Conservation (phyloP, 768 basidiomycete genomes). For the Auricularia heimuer region DNA sequence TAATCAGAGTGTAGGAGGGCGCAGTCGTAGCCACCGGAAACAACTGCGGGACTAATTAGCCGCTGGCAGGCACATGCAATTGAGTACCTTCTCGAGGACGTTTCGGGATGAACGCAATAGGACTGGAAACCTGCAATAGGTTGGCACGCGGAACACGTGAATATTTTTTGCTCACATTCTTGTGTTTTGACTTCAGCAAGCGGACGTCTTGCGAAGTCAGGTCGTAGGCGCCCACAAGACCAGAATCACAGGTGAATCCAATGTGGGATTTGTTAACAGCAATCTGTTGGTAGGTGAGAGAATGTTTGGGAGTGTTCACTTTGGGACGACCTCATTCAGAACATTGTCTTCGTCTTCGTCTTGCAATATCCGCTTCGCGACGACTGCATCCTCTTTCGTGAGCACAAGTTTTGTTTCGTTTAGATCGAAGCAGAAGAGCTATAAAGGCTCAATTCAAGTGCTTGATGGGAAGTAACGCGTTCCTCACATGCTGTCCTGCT, state of each 20-base stretch:
- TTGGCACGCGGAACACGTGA: constrained; percentile 15
- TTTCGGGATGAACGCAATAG: constrained; percentile 60
- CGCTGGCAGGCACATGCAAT: not conserved
- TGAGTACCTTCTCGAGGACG: constrained; percentile 44
- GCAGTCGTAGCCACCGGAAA: constrained; percentile 73
- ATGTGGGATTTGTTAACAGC: constrained; percentile 44
- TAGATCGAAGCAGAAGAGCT: constrained; percentile 36
- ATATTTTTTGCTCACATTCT: constrained; percentile 33
- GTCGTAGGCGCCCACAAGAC: constrained; percentile 57
- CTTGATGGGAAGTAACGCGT: no score
- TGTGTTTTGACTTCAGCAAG: constrained; percentile 53
- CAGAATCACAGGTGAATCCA: constrained; percentile 64
- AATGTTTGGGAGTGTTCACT: constrained; percentile 15
- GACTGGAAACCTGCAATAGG: constrained; percentile 54
- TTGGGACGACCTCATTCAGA: constrained; percentile 50
- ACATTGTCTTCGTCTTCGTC: constrained; percentile 43
- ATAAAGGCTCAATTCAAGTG: not conserved
- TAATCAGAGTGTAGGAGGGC: constrained; percentile 60
- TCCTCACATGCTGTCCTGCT: constrained; percentile 45
- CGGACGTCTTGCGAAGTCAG: constrained; percentile 36
- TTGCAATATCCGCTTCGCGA: constrained; percentile 31
- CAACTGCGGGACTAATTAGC: constrained; percentile 21
- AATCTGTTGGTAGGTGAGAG: constrained; percentile 41
- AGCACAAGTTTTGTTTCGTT: constrained; percentile 44
- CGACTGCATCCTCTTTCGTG: constrained; percentile 37